Base-by-base conservation (phyloP, 2,329 filamentous ascomycete genomes). In the Colletotrichum neosansevieriae region DNA sequence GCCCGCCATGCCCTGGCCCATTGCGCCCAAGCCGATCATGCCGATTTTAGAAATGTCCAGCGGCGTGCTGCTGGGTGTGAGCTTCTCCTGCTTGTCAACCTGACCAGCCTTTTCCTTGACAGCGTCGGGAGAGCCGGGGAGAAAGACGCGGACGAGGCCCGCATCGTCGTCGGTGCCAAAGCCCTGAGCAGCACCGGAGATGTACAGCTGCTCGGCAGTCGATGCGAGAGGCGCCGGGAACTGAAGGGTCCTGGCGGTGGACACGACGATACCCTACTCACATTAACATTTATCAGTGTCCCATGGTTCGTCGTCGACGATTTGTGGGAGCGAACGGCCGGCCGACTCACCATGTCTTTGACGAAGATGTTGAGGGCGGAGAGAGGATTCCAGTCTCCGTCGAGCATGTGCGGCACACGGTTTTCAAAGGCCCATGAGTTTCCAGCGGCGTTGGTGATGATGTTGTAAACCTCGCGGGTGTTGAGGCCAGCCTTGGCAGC, bases 371-470 rank as follows among this genome's bases (percentile, higher is more conserved):
- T 73, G 17, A 82, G 67, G 2, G 80, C 76, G 7, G 76, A 78
- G 36, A 75, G 73, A 15, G 79, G 72, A 13, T 74, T 76, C 77
- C 83, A 84, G 71, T 86, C 84, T 62, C 84, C 81, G 19, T 80
- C 79, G 44, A 89, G 75, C 78, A 86, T 84, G 72, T 84, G 83
- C 45, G 83, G 82, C 13, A 82, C 84, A n/a, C 86, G 78, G 72
- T 87, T 85, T 72, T 85, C 83, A 77, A 88, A 88, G 79, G 88
- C 87, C 81, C 84, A 88, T 71, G 83, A 84, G 38, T 67, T 74
- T 6, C 76, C 76, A 2, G 76, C 75, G 2, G 76, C 74, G 36
- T 73, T 74, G 19, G 58, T 70, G 36, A 78, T 76, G 54, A 75
- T 73, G 11, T 75, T 62, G 63, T 76, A 78, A 0, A 76, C 73